Base-by-base conservation (phyloP, 371 early-diverging fungal genomes). In the Mortierella sp. region DNA sequence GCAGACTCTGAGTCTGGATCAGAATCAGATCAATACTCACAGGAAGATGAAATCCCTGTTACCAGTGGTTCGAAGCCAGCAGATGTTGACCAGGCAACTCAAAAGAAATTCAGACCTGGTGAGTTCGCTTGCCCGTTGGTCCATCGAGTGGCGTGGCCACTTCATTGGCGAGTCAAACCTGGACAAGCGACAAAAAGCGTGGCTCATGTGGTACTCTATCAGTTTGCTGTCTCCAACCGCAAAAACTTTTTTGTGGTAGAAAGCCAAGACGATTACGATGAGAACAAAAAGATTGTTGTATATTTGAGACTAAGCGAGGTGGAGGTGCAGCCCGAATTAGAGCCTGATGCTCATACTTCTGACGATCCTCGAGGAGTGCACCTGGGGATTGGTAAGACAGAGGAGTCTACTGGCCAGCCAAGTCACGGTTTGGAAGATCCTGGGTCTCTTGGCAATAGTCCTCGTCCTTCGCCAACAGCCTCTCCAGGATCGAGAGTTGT, bases 101-200 rank as follows among this genome's bases (percentile, higher is more conserved):
- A 63, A 24, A 80, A 71, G 24, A 84, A 77, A 47, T 89, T 88
- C 67, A 69, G 64, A 11, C 88, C 90, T 7, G 95, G 94, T 0
- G 93, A 92, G 69, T 94, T 95, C 71, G 89, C 90, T 15, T 94
- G 95, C 36, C 90, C 92, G 0, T 67, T 90, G 10, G 88, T 93
- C 1, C 92, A 88, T 66, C 86, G 86, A 16, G 86, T 87, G 32
- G 78, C 84, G 19, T 94, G 95, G 70, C 89, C 92, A 3, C 71
- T 95, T 1, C 95, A 95, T 69, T 93, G 93, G 92, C 88, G 96
- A 19, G 79, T 96, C 36, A 87, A 86, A 60, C 91, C 94, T 0
- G 86, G 86, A 16, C 84, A 89, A 47, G 96, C 95, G 0, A 83
- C 92, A 16, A 91, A 86, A 62, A 85, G 84, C 19, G 84, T 94